Evolutionary conservation across 2,329 filamentous ascomycete genomes (phyloP), one percentile per base, ranked within the genome.

Genomic region (Mycosphaerelloides madeirae): DNA sequence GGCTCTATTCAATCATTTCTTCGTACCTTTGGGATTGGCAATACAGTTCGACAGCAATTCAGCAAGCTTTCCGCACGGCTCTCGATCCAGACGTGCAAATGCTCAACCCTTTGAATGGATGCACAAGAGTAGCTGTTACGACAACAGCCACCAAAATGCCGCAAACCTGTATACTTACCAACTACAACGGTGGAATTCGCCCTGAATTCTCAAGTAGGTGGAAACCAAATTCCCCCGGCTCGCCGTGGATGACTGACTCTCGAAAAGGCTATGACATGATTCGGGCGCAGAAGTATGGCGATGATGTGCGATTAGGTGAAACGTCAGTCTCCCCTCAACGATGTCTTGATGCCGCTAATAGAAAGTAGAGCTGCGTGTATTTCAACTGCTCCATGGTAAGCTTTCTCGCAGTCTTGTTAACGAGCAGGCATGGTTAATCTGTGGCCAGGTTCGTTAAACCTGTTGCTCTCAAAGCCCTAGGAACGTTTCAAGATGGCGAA

Each of bases 161-260:
- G 9, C 16, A 47, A 2, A 46, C 52, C 11, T 57, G 46, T 48
- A 32, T 65, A 13, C 55, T 65, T 28, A 49, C 60, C 1, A 64
- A 64, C 40, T 64, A 65, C 19, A 64, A 64, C 36, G 48, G 56
- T 9, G 42, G 49, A 20, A n/a, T n/a, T n/a, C n/a, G n/a, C n/a
- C n/a, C n/a, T n/a, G n/a, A n/a, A n/a, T n/a, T n/a, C n/a, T n/a
- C n/a, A n/a, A n/a, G n/a, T n/a, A n/a, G n/a, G n/a, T n/a, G n/a
- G n/a, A n/a, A n/a, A n/a, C n/a, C n/a, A n/a, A n/a, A n/a, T n/a
- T n/a, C n/a, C n/a, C n/a, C n/a, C n/a, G n/a, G n/a, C n/a, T n/a
- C n/a, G n/a, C n/a, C n/a, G n/a, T n/a, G n/a, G n/a, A n/a, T n/a
- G n/a, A n/a, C n/a, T n/a, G n/a, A n/a, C n/a, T n/a, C n/a, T n/a